Conservation (phyloP, 306 rosid species). For the Vigna trinervia region DNA sequence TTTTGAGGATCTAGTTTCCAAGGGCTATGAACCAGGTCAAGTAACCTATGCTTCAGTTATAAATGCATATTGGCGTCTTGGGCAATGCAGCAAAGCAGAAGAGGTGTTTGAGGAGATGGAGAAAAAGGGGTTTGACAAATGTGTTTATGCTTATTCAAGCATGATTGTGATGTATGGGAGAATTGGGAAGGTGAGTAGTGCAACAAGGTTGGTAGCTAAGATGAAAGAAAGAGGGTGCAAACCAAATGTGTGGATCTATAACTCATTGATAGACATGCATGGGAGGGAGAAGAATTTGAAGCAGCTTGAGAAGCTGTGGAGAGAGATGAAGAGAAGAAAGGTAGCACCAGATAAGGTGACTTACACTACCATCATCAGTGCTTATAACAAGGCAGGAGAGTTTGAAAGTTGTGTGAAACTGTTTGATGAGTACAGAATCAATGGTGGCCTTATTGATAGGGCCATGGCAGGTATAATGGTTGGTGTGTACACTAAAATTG, state of each 20-base stretch:
- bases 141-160: conserved; percentile 79
- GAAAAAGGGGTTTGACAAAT: conserved; percentile 68
- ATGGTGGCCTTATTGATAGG: conserved; percentile 69
- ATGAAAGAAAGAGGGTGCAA: conserved; percentile 83
- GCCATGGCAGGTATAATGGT: conserved; percentile 80
- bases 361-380: conserved; percentile 65
- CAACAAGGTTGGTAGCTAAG: conserved; percentile 68
- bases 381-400: conserved; percentile 65
- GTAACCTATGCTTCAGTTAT: conserved; percentile 72
- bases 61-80: conserved; percentile 67
- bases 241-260: conserved; percentile 83
- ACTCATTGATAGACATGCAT: conserved; percentile 78
- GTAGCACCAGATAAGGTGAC: conserved; percentile 74
- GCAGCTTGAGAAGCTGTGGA: conserved; percentile 78
- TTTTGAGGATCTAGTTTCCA: conserved; percentile 51
- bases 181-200: conserved; percentile 58
- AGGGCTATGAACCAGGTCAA: conserved; percentile 74
- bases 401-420: conserved; percentile 54
- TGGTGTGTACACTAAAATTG: conserved; percentile 63
- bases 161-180: conserved; percentile 81
- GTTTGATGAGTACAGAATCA: conserved; percentile 64
- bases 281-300: conserved; percentile 67
- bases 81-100: conserved; percentile 62
- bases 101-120: conserved; percentile 61
- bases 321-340: conserved; percentile 74